Evolutionary conservation across 305 asterid genomes (phyloP).

Genomic region (Fraxinus platypoda): DNA sequence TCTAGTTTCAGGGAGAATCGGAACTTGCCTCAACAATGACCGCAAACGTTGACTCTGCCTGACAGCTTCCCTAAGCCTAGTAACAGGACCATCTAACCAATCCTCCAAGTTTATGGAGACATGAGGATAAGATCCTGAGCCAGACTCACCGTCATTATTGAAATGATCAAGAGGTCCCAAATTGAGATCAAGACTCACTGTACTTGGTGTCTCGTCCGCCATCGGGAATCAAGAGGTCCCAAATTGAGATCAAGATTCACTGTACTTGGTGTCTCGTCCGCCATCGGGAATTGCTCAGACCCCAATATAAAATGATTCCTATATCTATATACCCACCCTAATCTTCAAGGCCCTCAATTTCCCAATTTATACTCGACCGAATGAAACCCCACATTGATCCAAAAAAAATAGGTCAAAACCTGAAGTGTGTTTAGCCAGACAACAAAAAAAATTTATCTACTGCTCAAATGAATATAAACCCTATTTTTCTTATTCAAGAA

Average conservation of each 20-base stretch:
- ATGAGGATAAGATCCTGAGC: conserved; percentile 25
- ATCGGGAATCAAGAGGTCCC: conserved; percentile 38
- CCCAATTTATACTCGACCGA: background rate
- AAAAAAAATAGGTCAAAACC: background rate
- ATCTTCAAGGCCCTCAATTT: background rate
- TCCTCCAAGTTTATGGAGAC: conserved; percentile 41
- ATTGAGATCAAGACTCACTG: conserved; percentile 54
- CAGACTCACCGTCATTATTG: conserved; percentile 22
- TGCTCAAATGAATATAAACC: conserved; percentile 20
- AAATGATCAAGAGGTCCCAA: conserved; percentile 45
- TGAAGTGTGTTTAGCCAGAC: background rate
- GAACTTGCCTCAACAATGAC: conserved; percentile 41
- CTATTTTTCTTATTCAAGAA: conserved; percentile 13
- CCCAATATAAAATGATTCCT: background rate
- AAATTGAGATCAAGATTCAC: conserved; percentile 59
- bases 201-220: conserved; percentile 42
- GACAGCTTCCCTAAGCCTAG: conserved; percentile 32
- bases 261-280: conserved; percentile 33
- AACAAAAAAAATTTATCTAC: conserved; percentile 9
- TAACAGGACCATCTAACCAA: conserved; percentile 34
- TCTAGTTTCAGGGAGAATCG: conserved; percentile 40
- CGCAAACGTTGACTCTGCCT: conserved; percentile 43
- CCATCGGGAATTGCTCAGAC: conserved; percentile 29
- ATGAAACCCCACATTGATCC: background rate
- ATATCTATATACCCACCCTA: conserved; percentile 4